Conservation (phyloP, 176 grass and related monocot genomes). For the Musa schizocarpa region DNA sequence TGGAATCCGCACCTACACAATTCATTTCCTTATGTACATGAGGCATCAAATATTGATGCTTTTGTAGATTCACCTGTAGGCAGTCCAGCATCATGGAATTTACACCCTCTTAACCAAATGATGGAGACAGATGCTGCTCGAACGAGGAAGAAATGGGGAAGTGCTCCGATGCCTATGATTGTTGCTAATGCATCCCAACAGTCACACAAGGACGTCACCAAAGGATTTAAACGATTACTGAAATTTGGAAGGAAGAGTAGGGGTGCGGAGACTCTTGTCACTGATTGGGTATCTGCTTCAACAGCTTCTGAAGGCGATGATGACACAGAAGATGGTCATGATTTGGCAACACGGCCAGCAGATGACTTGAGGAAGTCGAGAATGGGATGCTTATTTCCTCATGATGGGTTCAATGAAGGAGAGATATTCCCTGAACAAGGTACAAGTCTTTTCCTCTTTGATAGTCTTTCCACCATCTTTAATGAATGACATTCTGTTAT, state of each 20-base stretch:
- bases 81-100: constrained; percentile 34
- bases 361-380: constrained; percentile 20
- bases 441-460: constrained; percentile 6
- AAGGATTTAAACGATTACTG: constrained; percentile 50
- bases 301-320: constrained; percentile 17
- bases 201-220: constrained; percentile 38
- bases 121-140: constrained; percentile 23
- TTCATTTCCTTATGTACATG: constrained; percentile 35
- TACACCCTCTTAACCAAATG: constrained; percentile 21
- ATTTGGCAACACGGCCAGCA: neutral
- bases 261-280: constrained; percentile 11
- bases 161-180: constrained; percentile 4
- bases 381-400: neutral
- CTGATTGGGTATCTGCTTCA: constrained; percentile 9
- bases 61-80: constrained; percentile 27
- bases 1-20: constrained; percentile 57
- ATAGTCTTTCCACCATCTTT: neutral
- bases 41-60: constrained; percentile 34
- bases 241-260: constrained; percentile 59
- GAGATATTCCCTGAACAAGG: constrained; percentile 27
- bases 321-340: constrained; percentile 1
- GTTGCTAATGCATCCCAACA: constrained; percentile 22
- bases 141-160: constrained; percentile 34
- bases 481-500: too few relatives aligned
- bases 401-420: constrained; percentile 14